phyloP scores from a whole-genome alignment of 495 filamentous ascomycete genomes.

The Friedmanniomyces endolithicus region DNA sequence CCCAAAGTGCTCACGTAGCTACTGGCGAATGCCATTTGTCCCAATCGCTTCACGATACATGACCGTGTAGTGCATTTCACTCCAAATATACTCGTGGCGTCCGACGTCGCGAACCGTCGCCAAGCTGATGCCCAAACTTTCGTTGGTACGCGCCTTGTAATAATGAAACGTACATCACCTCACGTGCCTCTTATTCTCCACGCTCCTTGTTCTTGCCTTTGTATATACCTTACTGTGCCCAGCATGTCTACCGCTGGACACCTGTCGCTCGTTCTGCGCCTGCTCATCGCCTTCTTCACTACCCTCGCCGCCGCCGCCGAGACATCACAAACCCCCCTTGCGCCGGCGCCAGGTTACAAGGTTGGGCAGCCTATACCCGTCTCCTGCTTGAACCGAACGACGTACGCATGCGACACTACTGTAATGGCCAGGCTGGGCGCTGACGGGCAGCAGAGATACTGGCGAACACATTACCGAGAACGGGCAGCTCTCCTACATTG shows the following conservation, averaged over 20 bases:
- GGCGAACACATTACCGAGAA: conserved; percentile 58
- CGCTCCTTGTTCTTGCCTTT: background rate
- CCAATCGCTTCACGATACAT: no score
- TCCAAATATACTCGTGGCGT: background rate
- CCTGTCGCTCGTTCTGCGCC: conserved; percentile 5
- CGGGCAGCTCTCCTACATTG: conserved; percentile 82
- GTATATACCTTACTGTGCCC: conserved; percentile 6
- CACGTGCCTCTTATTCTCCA: background rate
- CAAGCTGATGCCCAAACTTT: background rate
- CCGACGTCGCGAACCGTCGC: background rate
- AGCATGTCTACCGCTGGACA: no score
- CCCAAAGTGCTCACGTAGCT: no score
- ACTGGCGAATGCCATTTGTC: no score
- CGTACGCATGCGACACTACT: conserved; percentile 36
- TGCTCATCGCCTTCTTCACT: conserved; percentile 20
- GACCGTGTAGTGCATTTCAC: no score
- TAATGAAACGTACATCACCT: background rate
- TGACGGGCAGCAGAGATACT: conserved; percentile 8
- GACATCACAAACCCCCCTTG: conserved; percentile 21
- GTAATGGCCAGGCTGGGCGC: background rate
- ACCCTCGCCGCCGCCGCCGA: conserved; percentile 14
- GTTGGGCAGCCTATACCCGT: conserved; percentile 44
- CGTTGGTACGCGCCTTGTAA: background rate
- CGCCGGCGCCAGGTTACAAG: conserved; percentile 28
- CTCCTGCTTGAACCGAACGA: conserved; percentile 53